Evolutionary conservation across 108 stramenopile genomes (phyloP).

Genomic region (Chaetoceros tenuissimus): DNA sequence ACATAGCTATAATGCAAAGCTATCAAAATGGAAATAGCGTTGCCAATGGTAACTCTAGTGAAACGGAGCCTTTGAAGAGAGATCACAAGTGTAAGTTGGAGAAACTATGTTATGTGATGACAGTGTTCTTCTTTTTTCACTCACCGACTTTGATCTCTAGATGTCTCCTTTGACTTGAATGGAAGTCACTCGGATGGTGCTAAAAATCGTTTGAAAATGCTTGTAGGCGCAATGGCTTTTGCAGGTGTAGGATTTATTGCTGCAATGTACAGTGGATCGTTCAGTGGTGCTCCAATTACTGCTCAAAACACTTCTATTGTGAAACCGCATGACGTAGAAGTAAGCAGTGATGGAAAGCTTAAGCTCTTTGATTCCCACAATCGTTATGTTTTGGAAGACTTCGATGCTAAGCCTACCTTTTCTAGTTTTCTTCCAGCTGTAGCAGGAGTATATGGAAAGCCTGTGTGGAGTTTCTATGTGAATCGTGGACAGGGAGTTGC

Average conservation of each 20-base stretch:
- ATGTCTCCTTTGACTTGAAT: neutral
- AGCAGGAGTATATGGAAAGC: conserved; percentile 83
- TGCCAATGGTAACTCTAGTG: neutral
- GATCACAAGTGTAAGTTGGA: neutral
- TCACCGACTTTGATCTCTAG: neutral
- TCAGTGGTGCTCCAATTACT: neutral
- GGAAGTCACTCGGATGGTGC: neutral
- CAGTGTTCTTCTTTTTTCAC: neutral
- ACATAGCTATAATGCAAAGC: neutral
- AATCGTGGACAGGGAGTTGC: conserved; percentile 91
- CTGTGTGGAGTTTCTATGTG: conserved; percentile 92
- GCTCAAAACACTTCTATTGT: neutral
- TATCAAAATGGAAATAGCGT: neutral
- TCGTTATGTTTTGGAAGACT: conserved; percentile 80
- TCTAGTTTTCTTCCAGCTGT: conserved; percentile 84
- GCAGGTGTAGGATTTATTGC: neutral
- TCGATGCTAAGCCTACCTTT: conserved; percentile 74
- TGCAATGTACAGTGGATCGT: neutral
- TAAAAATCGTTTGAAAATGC: too few species aligned
- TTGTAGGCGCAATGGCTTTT: neutral
- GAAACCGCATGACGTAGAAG: neutral
- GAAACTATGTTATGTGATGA: neutral
- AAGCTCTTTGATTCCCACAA: conserved; percentile 44
- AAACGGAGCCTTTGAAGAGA: neutral
- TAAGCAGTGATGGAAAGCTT: conserved; percentile 21